Percentiles rank a stretch among this genome's conserved stretches.
These are phyloP conservation scores for Jaenimonas drosophilae DNA, from an alignment of 208 protist genomes.

Conservation along the genomic window DNA sequence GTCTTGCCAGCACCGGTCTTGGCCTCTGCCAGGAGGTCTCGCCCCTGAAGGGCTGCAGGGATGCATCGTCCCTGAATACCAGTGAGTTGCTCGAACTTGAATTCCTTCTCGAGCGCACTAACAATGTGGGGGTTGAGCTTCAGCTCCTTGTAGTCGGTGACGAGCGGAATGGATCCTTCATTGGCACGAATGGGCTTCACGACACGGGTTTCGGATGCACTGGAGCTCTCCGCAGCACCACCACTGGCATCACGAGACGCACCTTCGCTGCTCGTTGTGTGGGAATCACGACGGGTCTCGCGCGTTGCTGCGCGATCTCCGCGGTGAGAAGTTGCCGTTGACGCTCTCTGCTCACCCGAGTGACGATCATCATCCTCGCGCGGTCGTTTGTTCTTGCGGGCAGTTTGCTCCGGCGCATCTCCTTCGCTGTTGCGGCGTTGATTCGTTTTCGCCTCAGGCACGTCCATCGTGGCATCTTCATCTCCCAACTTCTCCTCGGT, in stretches of 20 bases:
- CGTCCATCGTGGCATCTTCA: slow-evolving; percentile 2
- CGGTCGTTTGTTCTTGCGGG: too few species aligned
- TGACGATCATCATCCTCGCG: slow-evolving; percentile 10
- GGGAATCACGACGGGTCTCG: too few species aligned
- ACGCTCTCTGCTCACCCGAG: too few species aligned
- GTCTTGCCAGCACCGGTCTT: slow-evolving; percentile 97
- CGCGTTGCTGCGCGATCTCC: too few species aligned
- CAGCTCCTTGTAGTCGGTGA: slow-evolving; percentile 76
- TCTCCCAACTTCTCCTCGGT: slow-evolving; percentile 4
- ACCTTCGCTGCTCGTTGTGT: too few species aligned
- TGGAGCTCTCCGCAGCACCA: neutral
- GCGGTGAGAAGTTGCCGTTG: too few species aligned
- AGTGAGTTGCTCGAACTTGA: slow-evolving; percentile 93
- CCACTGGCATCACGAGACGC: too few species aligned
- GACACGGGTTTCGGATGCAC: neutral
- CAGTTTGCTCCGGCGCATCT: neutral
- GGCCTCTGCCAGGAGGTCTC: slow-evolving; percentile 89
- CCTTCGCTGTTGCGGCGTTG: neutral
- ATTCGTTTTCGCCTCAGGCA: neutral
- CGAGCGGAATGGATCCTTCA: slow-evolving; percentile 25
- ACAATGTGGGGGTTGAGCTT: slow-evolving; percentile 84
- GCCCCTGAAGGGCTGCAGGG: slow-evolving; percentile 78
- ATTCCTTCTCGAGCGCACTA: slow-evolving; percentile 69
- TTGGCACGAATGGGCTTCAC: slow-evolving; percentile 9
- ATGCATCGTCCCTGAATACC: slow-evolving; percentile 93